Base-by-base conservation (phyloP, 768 basidiomycete species). In the Cytidiella melzeri region DNA sequence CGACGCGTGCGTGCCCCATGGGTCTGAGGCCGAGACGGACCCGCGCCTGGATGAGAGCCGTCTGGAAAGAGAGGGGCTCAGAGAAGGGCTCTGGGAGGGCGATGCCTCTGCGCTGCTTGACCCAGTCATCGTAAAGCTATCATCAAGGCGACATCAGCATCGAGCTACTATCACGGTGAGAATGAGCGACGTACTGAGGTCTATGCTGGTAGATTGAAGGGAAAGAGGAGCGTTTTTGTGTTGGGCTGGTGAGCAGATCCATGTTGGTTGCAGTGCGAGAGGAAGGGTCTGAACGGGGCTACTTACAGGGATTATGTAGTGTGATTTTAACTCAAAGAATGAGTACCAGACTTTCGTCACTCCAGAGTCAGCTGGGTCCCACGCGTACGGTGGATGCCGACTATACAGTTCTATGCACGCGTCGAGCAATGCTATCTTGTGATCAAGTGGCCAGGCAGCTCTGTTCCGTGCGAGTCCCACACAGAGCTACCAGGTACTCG, bases 11-110 rank as follows among this genome's bases (percentile, higher is more conserved):
- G 69, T 63, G 38, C 76, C 84, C 57, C 72, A 82, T 0, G 88
- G 87, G 62, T 91, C 88, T 2, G 74, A 65, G 0, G 88, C 88
- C 24, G 78, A 71, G 12, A 74, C 65, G 0, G 88, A 90, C 15
- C 87, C 87, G 42, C 87, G 75, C 15, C 88, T 75, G 5, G 73
- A 59, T 21, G 76, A 70, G 34, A 87, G 70, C 40, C 72, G 57
- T 27, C 70, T 67, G 11, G 55, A 37, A 43, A 48, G 53, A 21
- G 51, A 51, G 2, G 62, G 57, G 38, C 58, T 54, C 41, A 56
- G 47, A 12, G 53, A 41, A 7, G 62, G 58, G 47, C 60, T 60
- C 30, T 57, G 50, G 21, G 54, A 34, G 15, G 50, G 44, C 6
- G 50, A 51, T 3, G 24, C 38, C 13, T 51, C 50, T 12, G 41